Evolutionary conservation across 495 filamentous ascomycete genomes (phyloP).

Genomic region (Lineolata rhizophorae): DNA sequence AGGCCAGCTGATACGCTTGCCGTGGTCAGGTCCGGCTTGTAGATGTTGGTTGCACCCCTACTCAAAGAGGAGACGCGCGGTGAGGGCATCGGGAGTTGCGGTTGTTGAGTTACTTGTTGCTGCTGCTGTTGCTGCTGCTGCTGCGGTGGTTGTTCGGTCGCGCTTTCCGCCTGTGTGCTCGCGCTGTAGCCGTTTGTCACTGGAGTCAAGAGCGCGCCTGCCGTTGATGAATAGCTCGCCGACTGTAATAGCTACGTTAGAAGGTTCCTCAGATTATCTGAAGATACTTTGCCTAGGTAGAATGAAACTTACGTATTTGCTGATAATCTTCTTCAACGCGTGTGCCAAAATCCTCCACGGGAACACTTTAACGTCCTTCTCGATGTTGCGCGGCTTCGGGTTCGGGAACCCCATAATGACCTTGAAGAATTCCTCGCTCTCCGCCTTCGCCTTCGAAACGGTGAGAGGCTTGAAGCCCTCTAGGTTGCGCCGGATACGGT

Average conservation of each 20-base stretch:
- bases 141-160: too few species aligned
- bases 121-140: too few species aligned
- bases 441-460: constrained; percentile 73
- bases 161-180: too few species aligned
- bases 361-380: constrained; percentile 98
- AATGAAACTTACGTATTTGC: constrained; percentile 60
- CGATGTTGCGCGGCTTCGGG: constrained; percentile 90
- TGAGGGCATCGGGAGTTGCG: too few species aligned
- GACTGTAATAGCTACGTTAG: constrained; percentile 5
- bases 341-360: constrained; percentile 67
- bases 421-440: constrained; percentile 94
- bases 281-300: background rate
- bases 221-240: constrained; percentile 7
- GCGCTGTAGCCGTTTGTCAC: background rate
- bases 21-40: too few species aligned
- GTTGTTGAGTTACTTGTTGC: too few species aligned
- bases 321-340: constrained; percentile 89
- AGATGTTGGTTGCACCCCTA: too few species aligned
- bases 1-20: too few species aligned
- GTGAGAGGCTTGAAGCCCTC: constrained; percentile 80
- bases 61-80: too few species aligned
- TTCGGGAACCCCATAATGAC: constrained; percentile 93
- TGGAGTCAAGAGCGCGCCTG: background rate
- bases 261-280: background rate
- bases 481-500: constrained; percentile 82